Base-by-base conservation (phyloP, 345 rosid species). In the Eucalyptus curtisii region DNA sequence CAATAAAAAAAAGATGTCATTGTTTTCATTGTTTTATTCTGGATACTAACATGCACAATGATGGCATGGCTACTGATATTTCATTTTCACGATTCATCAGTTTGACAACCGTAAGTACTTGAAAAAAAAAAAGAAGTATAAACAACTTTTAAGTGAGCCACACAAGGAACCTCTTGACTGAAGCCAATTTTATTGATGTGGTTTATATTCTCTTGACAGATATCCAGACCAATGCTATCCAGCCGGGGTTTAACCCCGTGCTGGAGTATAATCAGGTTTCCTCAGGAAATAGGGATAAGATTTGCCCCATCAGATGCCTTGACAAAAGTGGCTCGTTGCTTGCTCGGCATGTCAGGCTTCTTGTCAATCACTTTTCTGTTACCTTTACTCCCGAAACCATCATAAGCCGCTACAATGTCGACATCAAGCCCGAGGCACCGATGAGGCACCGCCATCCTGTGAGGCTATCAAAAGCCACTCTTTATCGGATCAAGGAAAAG, bases 371-470 rank as follows among this genome's bases (percentile, higher is more conserved):
- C 87, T 96, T 96, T 64, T 91, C 81, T 2, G 95, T 96, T 8
- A 85, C 82, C 25, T 96, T 96, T 90, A 91, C 90, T 90, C 92
- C 94, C 13, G 90, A 93, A 37, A 90, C 89, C 44, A 92, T 90
- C 82, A 94, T 96, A 85, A 52, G 81, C 59, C 97, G 93, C 88
- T 97, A 97, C 66, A 96, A 95, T 91, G 88, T 97, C 79, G 95
- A 94, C 86, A 91, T 97, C 87, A 96, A 90, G 89, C 94, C 90
- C 64, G 92, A 90, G 6, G 49, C 17, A 64, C 89, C 89, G 86
- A 19, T 91, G 47, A 40, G 71, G 88, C 64, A 87, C 50, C 93
- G 94, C 24, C 92, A 90, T 50, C 89, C 92, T 37, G 86, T 13
- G 50, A 95, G 93, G 90, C 44, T 95, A 85, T 87, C 98, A 0